Base-by-base conservation (phyloP, 805 yeast species). In the Allodekkera sacchari region DNA sequence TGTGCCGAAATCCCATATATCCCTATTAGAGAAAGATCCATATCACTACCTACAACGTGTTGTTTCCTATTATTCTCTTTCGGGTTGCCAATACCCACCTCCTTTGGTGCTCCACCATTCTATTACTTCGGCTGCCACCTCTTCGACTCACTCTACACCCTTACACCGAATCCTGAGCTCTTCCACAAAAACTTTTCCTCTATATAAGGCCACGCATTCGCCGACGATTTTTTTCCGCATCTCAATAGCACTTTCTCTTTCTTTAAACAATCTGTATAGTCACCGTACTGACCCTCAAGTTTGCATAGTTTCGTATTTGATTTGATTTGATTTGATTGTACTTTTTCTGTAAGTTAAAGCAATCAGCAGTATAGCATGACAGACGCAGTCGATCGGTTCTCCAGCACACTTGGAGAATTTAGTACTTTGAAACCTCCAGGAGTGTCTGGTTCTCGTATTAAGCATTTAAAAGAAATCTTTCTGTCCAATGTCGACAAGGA, bases 401-500 rank as follows among this genome's bases (percentile, higher is more conserved):
- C 68, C 41, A 41, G 57, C 29, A 61, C 63, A 20, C 55, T 71
- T 36, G 64, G 63, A 41, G 77, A 71, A 48, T 52, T 73, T 33
- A 63, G 70, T 18, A 64, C 70, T 5, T 59, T 81, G 46, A 80
- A 78, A 57, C 74, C 95, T 11, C 89, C 89, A 10, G 97, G 98
- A 38, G 92, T 89, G 32, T 87, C 96, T 18, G 97, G 97, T 27
- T 77, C 95, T 34, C 85, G 96, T 63, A 92, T 89, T 58, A 83
- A 83, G 56, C 77, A 77, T 50, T 64, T 88, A 52, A 83, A 89
- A 28, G 81, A 83, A 35, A 55, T 83, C 39, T 94, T 95, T 35
- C 65, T 78, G 38, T 71, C 70, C 43, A 73, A 85, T 55, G 80
- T 81, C 24, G 37, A 39, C 28, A 52, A 53, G 25, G 60, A 56